phyloP scores from a whole-genome alignment of 306 rosid species.

The Prunus salicina region DNA sequence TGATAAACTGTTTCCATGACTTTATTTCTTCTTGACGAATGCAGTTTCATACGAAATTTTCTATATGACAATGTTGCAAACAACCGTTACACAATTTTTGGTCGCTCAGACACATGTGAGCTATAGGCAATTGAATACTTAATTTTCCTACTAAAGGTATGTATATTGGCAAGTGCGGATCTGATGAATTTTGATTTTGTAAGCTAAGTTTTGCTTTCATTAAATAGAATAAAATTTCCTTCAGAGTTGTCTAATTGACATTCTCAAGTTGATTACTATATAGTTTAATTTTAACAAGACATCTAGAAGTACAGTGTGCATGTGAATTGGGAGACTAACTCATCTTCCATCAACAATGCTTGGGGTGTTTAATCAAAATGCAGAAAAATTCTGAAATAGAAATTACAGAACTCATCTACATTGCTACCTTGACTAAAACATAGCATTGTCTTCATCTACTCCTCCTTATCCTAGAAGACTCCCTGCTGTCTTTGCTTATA shows the following conservation, averaged over 20 bases:
- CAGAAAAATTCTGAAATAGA: constrained; percentile 1
- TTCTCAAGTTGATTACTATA: background rate
- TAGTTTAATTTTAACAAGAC: background rate
- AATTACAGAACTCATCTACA: constrained; percentile 4
- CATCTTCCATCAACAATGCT: background rate
- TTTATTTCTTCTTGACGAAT: constrained; percentile 8
- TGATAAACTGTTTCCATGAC: constrained; percentile 5
- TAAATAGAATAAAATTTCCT: constrained; percentile 4
- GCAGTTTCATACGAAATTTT: constrained; percentile 76
- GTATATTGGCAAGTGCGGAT: constrained; percentile 8
- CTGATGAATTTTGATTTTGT: constrained; percentile 7
- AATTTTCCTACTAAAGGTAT: background rate
- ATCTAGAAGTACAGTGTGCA: background rate
- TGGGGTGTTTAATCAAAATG: background rate
- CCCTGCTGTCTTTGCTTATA: constrained; percentile 1
- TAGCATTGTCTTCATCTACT: constrained; percentile 9
- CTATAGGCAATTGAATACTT: constrained; percentile 32
- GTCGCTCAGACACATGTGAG: constrained; percentile 87
- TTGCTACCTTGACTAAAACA: background rate
- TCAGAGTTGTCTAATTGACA: constrained; percentile 23
- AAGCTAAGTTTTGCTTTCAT: background rate
- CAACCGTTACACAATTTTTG: constrained; percentile 81
- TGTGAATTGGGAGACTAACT: background rate
- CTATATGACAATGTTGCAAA: constrained; percentile 85
- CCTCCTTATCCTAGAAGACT: background rate